Evolutionary conservation across 176 grass and related monocot species (phyloP).

Genomic region (Calamus simplicifolius): DNA sequence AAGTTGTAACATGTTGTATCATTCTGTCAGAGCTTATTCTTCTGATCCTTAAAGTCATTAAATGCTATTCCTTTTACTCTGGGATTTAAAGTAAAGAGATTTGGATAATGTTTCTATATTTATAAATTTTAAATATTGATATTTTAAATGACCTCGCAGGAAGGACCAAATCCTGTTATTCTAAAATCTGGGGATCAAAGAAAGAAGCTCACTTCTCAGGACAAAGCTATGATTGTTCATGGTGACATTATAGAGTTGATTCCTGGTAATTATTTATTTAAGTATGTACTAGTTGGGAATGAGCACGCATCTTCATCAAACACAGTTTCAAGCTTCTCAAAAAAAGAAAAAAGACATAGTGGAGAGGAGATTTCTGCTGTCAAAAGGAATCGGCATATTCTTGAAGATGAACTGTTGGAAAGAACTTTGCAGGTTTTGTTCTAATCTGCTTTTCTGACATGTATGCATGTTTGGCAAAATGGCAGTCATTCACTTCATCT

Average conservation of each 20-base stretch:
- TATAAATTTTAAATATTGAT: neutral
- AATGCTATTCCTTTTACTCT: too few species aligned
- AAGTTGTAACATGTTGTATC: too few species aligned
- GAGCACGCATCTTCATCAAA: slow-evolving; percentile 16
- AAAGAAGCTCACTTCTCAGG: slow-evolving; percentile 54
- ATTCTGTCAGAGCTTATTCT: too few species aligned
- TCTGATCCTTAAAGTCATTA: too few species aligned
- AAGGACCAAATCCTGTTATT: slow-evolving; percentile 79
- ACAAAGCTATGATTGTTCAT: slow-evolving; percentile 46
- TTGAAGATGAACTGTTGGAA: slow-evolving; percentile 58
- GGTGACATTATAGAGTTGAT: slow-evolving; percentile 80
- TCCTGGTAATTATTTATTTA: slow-evolving; percentile 63
- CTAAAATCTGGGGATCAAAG: slow-evolving; percentile 44
- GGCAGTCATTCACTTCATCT: neutral
- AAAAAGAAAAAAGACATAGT: slow-evolving; percentile 57
- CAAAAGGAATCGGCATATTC: slow-evolving; percentile 60
- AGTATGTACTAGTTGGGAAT: slow-evolving; percentile 30
- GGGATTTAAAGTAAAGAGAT: too few species aligned
- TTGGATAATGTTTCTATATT: neutral
- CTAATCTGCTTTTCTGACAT: neutral
- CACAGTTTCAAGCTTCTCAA: slow-evolving; percentile 20
- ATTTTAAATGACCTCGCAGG: slow-evolving; percentile 28
- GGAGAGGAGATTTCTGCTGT: slow-evolving; percentile 24
- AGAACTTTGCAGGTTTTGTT: slow-evolving; percentile 45
- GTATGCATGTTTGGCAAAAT: neutral